Percentiles rank a stretch among this genome's conserved stretches.
Conservation (phyloP, 139 green algal species). For the Astrephomene gubernaculifera region DNA sequence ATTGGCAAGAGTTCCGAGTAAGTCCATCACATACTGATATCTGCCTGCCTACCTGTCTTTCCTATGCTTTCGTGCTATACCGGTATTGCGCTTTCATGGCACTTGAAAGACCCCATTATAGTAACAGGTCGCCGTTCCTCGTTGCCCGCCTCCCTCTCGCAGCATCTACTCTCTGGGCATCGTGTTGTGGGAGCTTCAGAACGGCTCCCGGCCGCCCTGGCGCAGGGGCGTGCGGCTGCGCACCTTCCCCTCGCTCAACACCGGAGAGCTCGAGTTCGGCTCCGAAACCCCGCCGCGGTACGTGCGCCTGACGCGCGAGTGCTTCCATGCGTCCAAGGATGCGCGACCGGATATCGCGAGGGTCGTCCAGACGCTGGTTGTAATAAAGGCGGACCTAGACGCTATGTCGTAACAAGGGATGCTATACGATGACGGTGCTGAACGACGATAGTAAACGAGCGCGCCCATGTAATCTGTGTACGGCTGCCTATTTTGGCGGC, state of each 20-base stretch:
- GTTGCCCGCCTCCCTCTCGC: not conserved
- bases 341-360: not conserved
- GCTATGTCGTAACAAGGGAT: no score
- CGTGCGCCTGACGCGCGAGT: conserved; percentile 14
- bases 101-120: no score
- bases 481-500: not conserved
- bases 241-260: conserved; percentile 40
- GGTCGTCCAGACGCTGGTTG: not conserved
- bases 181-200: conserved; percentile 44
- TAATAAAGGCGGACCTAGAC: conserved; percentile 24
- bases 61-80: no score
- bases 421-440: no score
- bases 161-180: conserved; percentile 40
- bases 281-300: conserved; percentile 7
- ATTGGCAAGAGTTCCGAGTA: conserved; percentile 35
- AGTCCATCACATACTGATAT: no score
- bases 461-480: no score
- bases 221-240: conserved; percentile 30
- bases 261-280: conserved; percentile 17
- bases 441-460: no score
- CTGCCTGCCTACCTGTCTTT: no score
- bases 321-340: conserved; percentile 29
- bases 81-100: no score
- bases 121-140: no score
- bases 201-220: conserved; percentile 36